Evolutionary conservation across 805 yeast genomes (phyloP), one percentile per base, ranked within the genome.

Genomic region (Isabelozyma pseudorhagii): DNA sequence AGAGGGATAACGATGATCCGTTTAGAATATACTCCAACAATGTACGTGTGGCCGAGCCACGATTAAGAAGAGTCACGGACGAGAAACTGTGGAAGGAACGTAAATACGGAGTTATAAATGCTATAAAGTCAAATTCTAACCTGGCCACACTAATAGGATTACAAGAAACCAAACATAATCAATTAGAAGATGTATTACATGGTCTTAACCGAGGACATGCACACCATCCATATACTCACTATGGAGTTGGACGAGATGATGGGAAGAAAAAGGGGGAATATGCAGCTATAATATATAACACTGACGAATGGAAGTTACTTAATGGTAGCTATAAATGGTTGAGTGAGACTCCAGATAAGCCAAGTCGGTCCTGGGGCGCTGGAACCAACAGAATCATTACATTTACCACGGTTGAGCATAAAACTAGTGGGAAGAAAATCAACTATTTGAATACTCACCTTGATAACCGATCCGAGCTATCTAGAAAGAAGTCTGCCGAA

Each of bases 211-310:
- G 55, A 29, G 57, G 66, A 7, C 57, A 77, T 15, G 51, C 59
- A 13, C 49, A 46, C 1, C 58, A 59, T 52, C 64, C 64, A 5
- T 82, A 81, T 78, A 57, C 66, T 2, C 56, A 63, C 43, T 64
- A 48, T 47, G 82, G 81, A 44, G 72, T 73, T 39, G 84, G 84
- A 1, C 66, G 85, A 56, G 79, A 73, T 46, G 84, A 81, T 57
- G 85, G 85, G 8, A 58, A 58, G 9, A 60, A 61, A 14, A 61
- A 58, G 5, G 84, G 85, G 11, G 87, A 82, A 54, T 80, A 66
- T 50, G 66, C 80, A 4, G 83, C 85, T 1, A 66, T 82, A 9
- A 59, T 76, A 29, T 80, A 67, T 60, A 65, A 74, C 31, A 55
- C 55, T 5, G 47, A 64, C 0, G 69, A 68, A 13, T 75, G 80